Base-by-base conservation (phyloP, 441 rosid genomes). In the Brassica hybrid region DNA sequence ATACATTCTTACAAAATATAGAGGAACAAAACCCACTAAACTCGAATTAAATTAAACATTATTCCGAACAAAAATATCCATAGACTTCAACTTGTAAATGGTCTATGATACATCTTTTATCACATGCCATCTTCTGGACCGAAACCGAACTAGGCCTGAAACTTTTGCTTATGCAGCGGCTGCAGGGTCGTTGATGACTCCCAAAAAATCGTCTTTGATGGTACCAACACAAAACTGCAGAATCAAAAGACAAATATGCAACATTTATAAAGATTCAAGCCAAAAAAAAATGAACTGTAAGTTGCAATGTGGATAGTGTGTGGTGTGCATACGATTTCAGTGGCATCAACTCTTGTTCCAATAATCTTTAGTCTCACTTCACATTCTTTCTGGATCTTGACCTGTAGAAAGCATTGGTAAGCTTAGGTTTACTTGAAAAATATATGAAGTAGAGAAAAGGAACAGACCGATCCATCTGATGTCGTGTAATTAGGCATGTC, bases 401-500 rank as follows among this genome's bases (percentile, higher is more conserved):
- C 59, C 59, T 54, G 59, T 0, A 54, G 4, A 0, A 3, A 54
- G 5, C 59, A 54, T 16, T 54, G 23, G 23, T 1, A 54, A 3
- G 23, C 17, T 54, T 7, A 54, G 58, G 19, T 0, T 0, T 52
- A 0, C 58, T 52, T 50, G 52, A 1, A 50, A 50, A 1, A n/a
- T 50, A 52, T 18, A 17, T 54, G 59, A 54, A 54, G 21, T n/a
- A 17, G 23, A 1, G 23, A 8, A 18, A 9, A 57, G 61, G 0
- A 57, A 57, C 61, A 57, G 0, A 57, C 61, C 10, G 61, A 57
- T 57, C 61, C 61, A 57, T 57, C 61, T 0, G 61, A 57, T 57
- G 61, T 57, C 27, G 61, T 57, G n/a, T 18, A 57, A 10, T 57
- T 57, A 57, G 61, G 61, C 61, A 57, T 57, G 61, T 57, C 61